phyloP scores from a whole-genome alignment of 1,284 basidiomycete species.

The Ganoderma lingzhi region DNA sequence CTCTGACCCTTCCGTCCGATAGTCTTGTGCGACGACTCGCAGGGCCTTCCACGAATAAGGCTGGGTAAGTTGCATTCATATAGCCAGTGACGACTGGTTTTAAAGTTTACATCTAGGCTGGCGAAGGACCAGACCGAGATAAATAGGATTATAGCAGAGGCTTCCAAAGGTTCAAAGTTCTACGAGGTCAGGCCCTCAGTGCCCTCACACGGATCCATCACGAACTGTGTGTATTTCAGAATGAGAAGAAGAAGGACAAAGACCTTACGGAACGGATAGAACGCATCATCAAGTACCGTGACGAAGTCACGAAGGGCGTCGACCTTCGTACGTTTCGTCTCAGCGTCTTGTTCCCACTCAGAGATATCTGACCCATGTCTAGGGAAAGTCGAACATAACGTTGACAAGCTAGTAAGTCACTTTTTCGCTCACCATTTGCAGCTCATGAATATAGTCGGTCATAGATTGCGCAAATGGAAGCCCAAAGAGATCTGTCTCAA shows the following conservation, averaged over 20 bases:
- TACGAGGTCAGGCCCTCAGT: conserved; percentile 67
- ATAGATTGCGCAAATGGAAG: conserved; percentile 78
- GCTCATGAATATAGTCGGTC: no score
- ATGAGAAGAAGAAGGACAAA: conserved; percentile 86
- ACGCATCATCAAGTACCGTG: conserved; percentile 69
- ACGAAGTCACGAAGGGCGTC: conserved; percentile 63
- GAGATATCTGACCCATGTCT: conserved; percentile 12
- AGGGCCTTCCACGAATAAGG: conserved; percentile 81
- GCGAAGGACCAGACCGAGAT: conserved; percentile 82
- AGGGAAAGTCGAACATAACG: conserved; percentile 62
- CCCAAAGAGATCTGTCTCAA: conserved; percentile 81
- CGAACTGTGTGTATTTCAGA: conserved; percentile 50
- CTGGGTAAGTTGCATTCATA: conserved; percentile 57
- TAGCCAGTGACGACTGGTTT: neutral
- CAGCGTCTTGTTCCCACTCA: neutral
- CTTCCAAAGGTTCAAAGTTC: conserved; percentile 85
- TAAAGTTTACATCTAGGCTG: conserved; percentile 52
- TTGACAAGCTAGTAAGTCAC: conserved; percentile 57
- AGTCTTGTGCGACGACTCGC: conserved; percentile 78
- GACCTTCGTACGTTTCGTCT: conserved; percentile 61
- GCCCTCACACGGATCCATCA: neutral
- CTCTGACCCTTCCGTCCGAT: conserved; percentile 57
- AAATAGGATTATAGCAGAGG: conserved; percentile 82
- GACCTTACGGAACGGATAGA: conserved; percentile 79
- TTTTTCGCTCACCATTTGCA: neutral